Evolutionary conservation across 139 green algal genomes (phyloP).

Genomic region (Micractinium conductrix): DNA sequence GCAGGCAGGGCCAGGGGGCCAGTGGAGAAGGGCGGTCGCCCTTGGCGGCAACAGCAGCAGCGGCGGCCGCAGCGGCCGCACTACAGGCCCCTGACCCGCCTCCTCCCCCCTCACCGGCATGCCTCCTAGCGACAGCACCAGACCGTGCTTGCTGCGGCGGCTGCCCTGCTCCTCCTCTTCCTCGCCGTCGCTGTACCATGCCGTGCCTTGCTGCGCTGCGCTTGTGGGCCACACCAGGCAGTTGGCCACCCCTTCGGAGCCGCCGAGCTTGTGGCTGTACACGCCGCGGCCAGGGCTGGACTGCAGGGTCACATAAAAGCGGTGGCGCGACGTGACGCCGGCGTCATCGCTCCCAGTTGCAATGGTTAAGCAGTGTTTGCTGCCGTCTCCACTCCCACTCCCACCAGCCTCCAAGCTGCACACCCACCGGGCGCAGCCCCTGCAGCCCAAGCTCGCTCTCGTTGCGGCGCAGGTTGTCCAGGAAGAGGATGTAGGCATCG

Average conservation of each 20-base stretch:
- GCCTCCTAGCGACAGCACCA: no score
- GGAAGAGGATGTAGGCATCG: not conserved
- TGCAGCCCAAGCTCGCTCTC: not conserved
- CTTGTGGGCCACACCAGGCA: slow-evolving; percentile 19
- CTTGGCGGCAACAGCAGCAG: no score
- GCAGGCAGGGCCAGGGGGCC: not conserved
- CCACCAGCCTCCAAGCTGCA: no score
- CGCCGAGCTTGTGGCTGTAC: not conserved
- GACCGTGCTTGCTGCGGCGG: no score
- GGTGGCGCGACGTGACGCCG: no score
- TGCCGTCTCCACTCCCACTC: no score
- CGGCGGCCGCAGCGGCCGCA: no score
- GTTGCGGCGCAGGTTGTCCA: not conserved
- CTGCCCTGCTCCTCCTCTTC: not conserved
- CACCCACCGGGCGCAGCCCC: no score
- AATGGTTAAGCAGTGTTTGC: no score
- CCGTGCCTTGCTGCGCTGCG: not conserved
- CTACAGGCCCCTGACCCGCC: not conserved
- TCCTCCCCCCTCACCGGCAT: not conserved
- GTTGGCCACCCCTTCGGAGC: not conserved
- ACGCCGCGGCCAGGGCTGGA: not conserved
- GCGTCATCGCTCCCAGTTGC: no score
- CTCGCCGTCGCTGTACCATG: not conserved
- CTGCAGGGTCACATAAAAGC: no score
- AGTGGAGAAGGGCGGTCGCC: no score